Base-by-base conservation (phyloP, 2,329 filamentous ascomycete genomes). In the Colletotrichum nymphaeae region DNA sequence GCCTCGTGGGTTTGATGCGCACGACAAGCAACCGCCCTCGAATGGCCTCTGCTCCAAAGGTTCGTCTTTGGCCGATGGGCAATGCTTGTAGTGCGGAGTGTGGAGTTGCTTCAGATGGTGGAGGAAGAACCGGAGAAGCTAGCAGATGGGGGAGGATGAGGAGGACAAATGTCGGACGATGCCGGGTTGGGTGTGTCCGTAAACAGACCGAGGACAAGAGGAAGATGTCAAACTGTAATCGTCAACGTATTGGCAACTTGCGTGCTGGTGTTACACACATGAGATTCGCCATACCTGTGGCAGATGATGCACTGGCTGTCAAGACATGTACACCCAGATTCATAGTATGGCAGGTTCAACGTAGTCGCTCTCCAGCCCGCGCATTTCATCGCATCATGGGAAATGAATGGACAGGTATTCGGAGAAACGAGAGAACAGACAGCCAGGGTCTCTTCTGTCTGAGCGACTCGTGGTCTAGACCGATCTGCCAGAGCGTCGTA, bases 101-200 rank as follows among this genome's bases (percentile, higher is more conserved):
- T 53, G 62, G 42, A 37, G 22, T 59, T 73, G 70, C 66, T 70
- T 73, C 70, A 70, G 66, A 73, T 69, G 66, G 59, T 46, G 70
- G 52, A 72, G 66, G 56, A 28, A 67, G 53, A 70, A 56, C 60
- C 59, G 56, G 70, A 69, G 69, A 55, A 16, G 53, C 5, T 14
- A 53, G n/a, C 35, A 30, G 64, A 52, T 55, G 67, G 26, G 49
- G 42, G n/a, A 64, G 32, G 59, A 28, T 53, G 58, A 72, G 58
- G 11, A 12, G 11, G 16, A 42, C 37, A 42, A 42, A 3, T 6
- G 59, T 69, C 70, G 70, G 70, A 56, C 58, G 28, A 73, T 59
- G 56, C 26, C 67, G 67, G 70, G 66, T 57, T 26, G 67, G 69
- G 60, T 49, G 70, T 70, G 55, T 12, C 16, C 9, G 60, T 73